Evolutionary conservation across 257 asterid genomes (phyloP).

Genomic region (Solanum pennellii): DNA sequence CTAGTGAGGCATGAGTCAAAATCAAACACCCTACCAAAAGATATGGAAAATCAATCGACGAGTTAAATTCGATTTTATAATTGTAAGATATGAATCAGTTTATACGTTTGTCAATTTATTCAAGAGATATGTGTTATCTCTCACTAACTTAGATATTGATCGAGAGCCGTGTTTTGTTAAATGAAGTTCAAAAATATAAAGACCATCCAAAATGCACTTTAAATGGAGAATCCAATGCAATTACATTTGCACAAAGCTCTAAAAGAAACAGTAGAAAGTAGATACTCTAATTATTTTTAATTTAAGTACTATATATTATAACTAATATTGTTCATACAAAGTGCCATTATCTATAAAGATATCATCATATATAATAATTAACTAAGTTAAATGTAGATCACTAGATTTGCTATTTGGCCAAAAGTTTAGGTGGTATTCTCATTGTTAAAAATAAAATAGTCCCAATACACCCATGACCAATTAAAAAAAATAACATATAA

Average conservation of each 20-base stretch:
- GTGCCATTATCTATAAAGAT: slow-evolving; percentile 2
- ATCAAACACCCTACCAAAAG: background rate
- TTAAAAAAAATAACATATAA: background rate
- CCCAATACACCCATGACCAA: background rate
- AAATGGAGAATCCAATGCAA: background rate
- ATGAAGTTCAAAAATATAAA: background rate
- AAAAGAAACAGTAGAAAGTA: background rate
- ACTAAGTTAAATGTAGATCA: background rate
- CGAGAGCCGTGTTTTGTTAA: background rate
- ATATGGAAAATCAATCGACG: background rate
- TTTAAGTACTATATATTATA: background rate
- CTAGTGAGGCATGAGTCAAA: background rate
- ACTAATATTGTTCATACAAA: background rate
- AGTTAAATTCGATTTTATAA: background rate
- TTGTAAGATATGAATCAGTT: background rate
- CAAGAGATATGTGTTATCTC: background rate
- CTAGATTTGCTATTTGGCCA: background rate
- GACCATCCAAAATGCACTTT: background rate
- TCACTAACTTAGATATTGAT: background rate
- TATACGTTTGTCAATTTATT: background rate
- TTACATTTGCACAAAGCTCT: background rate
- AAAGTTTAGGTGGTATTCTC: background rate
- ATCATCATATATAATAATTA: background rate
- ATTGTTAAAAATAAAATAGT: background rate
- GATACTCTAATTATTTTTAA: background rate